A percentile compares a stretch with the other conserved stretches of the same genome.
phyloP scores from a whole-genome alignment of 106 monocot species.

The Iris macrosiphon region DNA sequence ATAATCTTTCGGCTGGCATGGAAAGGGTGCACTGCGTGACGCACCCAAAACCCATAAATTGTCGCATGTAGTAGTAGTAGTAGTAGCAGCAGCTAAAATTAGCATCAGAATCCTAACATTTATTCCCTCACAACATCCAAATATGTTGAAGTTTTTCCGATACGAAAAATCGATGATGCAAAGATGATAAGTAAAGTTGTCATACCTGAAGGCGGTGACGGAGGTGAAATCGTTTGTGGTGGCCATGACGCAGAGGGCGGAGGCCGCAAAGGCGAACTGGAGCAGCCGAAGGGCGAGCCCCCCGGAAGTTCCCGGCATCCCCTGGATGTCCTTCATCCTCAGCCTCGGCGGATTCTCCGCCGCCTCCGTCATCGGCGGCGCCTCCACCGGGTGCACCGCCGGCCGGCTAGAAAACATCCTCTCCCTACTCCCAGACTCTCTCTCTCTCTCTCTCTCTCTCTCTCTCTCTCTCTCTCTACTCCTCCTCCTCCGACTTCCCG shows the following conservation, averaged over 20 bases:
- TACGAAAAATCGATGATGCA: no score
- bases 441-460: not conserved
- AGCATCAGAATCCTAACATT: no score
- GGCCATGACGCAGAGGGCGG: slow-evolving; percentile 61
- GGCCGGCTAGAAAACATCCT: slow-evolving; percentile 74
- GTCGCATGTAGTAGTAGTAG: no score
- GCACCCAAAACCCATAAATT: no score
- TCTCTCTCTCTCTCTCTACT: no score
- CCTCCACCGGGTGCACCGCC: slow-evolving; percentile 85
- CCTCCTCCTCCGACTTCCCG: no score
- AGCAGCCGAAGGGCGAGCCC: slow-evolving; percentile 57
- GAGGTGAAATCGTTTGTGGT: slow-evolving; percentile 73
- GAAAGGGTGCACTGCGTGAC: no score
- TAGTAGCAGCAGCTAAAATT: no score
- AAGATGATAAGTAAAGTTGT: no score
- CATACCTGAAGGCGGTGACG: slow-evolving; percentile 81
- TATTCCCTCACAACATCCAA: no score
- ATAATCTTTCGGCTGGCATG: no score
- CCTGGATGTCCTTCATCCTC: slow-evolving; percentile 81
- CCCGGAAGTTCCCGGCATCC: slow-evolving; percentile 66
- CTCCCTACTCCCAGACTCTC: not conserved
- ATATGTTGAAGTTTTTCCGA: no score
- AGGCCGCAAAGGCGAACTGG: slow-evolving; percentile 61
- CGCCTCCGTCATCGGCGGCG: slow-evolving; percentile 41
- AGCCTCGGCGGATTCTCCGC: slow-evolving; percentile 36